Base-by-base conservation (phyloP, 2,329 filamentous ascomycete species). In the Beauveria sp. region DNA sequence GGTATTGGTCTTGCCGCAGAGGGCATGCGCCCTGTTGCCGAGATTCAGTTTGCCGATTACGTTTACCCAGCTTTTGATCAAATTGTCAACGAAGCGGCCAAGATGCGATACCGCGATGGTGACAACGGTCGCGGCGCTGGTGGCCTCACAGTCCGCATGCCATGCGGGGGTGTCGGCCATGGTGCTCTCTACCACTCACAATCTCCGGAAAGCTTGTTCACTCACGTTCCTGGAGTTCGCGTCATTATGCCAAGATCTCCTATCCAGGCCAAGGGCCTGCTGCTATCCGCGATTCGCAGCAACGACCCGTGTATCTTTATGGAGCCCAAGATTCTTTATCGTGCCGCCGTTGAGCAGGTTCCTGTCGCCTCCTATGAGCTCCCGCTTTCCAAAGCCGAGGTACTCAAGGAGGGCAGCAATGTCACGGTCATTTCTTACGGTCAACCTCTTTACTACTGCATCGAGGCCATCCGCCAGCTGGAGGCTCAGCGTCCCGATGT, bases 41-140 rank as follows among this genome's bases (percentile, higher is more conserved):
- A 99, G 77, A 92, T 97, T 60, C 92, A 97, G 72, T 97, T 97
- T 70, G 92, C 92, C 62, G 92, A 97, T 72, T 97, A 97, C 72
- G 87, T 96, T 59, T 96, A 87, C 72, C 92, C 92, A 3, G 92
- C 92, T 0, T 96, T 96, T 69, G 92, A 97, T 70, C 92, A 97
- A 77, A 83, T 97, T 37, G 91, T 96, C 70, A 96, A 96, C 69
- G 92, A 97, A 75, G 92, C 90, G 0, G 90, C 91, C 63, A 96
- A 96, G 75, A 88, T 90, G 69, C 82, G 92, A 61, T 97, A 91
- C 73, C 82, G 92, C 54, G 88, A 89, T 55, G 85, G 85, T 0
- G 64, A 69, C 20, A 79, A 79, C 56, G 82, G 81, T 1, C 75
- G 82, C 59, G 80, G 84, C 70, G 87, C 83, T 20, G 92, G 92